phyloP scores from a whole-genome alignment of 257 asterid genomes.

The Scutellaria minor region DNA sequence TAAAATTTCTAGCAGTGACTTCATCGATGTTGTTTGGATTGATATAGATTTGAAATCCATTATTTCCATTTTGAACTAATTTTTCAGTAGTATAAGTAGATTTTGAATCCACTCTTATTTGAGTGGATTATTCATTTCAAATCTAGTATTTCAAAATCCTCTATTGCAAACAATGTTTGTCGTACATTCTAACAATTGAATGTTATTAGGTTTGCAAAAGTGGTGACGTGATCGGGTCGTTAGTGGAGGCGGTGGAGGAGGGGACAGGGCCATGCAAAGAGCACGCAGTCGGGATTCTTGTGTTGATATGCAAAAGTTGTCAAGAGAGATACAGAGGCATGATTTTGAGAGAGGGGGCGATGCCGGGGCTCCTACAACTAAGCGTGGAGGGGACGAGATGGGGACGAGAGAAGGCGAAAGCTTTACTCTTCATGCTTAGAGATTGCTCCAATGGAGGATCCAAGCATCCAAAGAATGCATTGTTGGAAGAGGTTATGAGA shows the following conservation, averaged over 20 bases:
- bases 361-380: slow-evolving; percentile 66
- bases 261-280: slow-evolving; percentile 60
- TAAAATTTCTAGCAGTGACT: no score
- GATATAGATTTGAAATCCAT: no score
- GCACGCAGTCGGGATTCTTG: slow-evolving; percentile 56
- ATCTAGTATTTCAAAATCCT: no score
- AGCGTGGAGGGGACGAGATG: slow-evolving; percentile 58
- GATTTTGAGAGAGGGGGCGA: slow-evolving; percentile 65
- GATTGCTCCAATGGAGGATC: slow-evolving; percentile 35
- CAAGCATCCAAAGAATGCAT: slow-evolving; percentile 42
- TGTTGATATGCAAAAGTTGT: slow-evolving; percentile 52
- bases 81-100: no score
- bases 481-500: slow-evolving; percentile 62
- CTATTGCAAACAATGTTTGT: background rate
- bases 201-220: slow-evolving; percentile 43
- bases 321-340: slow-evolving; percentile 66
- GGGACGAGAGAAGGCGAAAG: slow-evolving; percentile 59
- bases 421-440: slow-evolving; percentile 55
- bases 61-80: no score
- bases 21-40: no score
- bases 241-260: slow-evolving; percentile 75
- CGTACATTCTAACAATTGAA: no score
- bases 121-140: no score
- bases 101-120: no score
- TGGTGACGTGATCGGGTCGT: slow-evolving; percentile 42